These are phyloP conservation scores for Tolypocladium cylindrosporum DNA, from an alignment of 2,329 filamentous ascomycete genomes.

Conservation along the genomic window DNA sequence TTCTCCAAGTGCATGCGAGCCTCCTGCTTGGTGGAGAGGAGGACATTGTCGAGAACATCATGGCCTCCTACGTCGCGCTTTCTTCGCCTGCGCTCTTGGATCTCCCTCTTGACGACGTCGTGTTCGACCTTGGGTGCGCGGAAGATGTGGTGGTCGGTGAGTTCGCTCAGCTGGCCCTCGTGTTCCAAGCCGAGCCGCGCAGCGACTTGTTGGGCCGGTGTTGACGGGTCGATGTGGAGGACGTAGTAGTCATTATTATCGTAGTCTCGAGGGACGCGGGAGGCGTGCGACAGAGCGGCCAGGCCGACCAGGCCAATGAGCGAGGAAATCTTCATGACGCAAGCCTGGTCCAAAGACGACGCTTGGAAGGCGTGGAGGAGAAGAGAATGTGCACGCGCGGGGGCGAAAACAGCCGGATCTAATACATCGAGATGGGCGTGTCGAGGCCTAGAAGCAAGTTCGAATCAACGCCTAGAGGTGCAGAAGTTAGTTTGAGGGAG, in stretches of 20 bases:
- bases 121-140: slow-evolving; percentile 54
- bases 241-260: slow-evolving; percentile 86
- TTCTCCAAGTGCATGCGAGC: slow-evolving; percentile 43
- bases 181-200: slow-evolving; percentile 63
- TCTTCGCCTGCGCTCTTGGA: slow-evolving; percentile 46
- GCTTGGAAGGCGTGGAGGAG: not conserved
- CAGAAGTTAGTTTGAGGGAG: not conserved
- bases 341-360: not conserved
- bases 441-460: not conserved
- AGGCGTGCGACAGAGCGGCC: slow-evolving; percentile 35
- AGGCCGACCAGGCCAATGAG: slow-evolving; percentile 45
- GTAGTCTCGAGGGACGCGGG: slow-evolving; percentile 57
- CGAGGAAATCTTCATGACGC: slow-evolving; percentile 40
- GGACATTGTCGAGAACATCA: slow-evolving; percentile 62
- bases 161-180: slow-evolving; percentile 70
- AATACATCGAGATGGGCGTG: not conserved
- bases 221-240: slow-evolving; percentile 62
- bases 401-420: not conserved
- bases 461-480: not conserved
- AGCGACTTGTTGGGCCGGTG: slow-evolving; percentile 61
- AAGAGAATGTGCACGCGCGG: not conserved
- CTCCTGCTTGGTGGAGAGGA: slow-evolving; percentile 67
- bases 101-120: slow-evolving; percentile 46
- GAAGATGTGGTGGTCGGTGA: slow-evolving; percentile 79
- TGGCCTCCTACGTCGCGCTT: slow-evolving; percentile 44